Evolutionary conservation across 2,329 filamentous ascomycete species (phyloP).

Genomic region (Calonectria naviculata): DNA sequence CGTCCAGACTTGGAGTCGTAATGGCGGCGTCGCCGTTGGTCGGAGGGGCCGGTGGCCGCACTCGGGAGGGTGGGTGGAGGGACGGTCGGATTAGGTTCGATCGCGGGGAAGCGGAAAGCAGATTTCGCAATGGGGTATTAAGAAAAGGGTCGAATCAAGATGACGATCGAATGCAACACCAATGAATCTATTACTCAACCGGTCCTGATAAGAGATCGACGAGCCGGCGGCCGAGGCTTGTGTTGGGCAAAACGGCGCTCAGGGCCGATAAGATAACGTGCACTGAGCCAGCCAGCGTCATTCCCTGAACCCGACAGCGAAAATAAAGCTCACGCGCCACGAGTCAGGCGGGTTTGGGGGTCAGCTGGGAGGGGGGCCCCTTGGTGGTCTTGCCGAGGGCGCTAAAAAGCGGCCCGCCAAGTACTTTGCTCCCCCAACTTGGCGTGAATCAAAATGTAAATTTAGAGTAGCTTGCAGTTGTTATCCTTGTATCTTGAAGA

Average conservation of each 20-base stretch:
- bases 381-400: not conserved
- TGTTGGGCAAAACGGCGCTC: not conserved
- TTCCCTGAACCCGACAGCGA: not conserved
- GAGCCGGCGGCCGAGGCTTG: not conserved
- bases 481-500: not conserved
- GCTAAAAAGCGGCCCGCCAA: not conserved
- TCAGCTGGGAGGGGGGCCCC: not conserved
- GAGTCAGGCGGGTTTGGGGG: not conserved
- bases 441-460: not conserved
- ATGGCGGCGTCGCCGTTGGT: slow-evolving; percentile 29
- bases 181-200: not conserved
- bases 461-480: too few species aligned
- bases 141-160: not conserved
- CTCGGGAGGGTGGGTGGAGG: not conserved
- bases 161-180: not conserved
- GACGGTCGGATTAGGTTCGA: not conserved
- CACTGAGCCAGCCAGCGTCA: not conserved
- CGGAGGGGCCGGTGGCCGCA: not conserved
- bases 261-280: not conserved
- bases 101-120: not conserved
- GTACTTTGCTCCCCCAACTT: not conserved
- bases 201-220: not conserved
- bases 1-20: slow-evolving; percentile 14
- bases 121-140: not conserved
- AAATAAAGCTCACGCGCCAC: slow-evolving; percentile 1